Conservation (phyloP, 176 grass and related monocot genomes). For the Metroxylon sagu region DNA sequence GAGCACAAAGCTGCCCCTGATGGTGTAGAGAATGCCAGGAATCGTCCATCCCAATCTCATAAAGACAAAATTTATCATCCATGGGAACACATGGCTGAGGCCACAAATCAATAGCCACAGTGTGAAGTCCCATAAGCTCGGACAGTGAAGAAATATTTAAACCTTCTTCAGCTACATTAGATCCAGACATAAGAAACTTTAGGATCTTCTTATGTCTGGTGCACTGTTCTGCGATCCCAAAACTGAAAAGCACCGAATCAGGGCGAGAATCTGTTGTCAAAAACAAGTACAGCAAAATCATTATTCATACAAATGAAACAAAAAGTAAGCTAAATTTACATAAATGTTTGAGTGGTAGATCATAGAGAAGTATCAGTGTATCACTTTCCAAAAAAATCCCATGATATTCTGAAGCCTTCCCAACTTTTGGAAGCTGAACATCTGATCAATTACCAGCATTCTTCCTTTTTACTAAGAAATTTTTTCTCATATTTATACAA, state of each 20-base stretch:
- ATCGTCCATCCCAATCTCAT: constrained; percentile 35
- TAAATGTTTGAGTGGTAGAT: neutral
- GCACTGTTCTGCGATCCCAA: constrained; percentile 56
- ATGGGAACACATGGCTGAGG: constrained; percentile 20
- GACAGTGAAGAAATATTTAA: constrained; percentile 42
- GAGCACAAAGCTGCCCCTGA: constrained; percentile 36
- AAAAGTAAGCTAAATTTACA: neutral
- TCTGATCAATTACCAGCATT: too few relatives aligned
- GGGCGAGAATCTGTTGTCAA: constrained; percentile 42
- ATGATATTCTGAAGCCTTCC: too few relatives aligned
- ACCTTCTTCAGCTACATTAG: constrained; percentile 11
- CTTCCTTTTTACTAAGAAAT: too few relatives aligned
- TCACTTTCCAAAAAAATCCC: too few relatives aligned
- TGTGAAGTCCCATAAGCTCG: constrained; percentile 37
- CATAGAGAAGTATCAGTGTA: too few relatives aligned
- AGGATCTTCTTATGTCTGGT: constrained; percentile 59
- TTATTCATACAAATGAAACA: neutral
- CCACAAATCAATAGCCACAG: constrained; percentile 28
- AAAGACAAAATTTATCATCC: constrained; percentile 46
- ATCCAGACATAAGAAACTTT: constrained; percentile 59
- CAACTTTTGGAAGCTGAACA: too few relatives aligned
- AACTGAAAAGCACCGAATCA: constrained; percentile 48
- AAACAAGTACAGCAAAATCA: neutral
- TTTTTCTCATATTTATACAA: too few relatives aligned
- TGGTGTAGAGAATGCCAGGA: constrained; percentile 25